Conservation (phyloP, 768 basidiomycete genomes). For the Russula earlei region DNA sequence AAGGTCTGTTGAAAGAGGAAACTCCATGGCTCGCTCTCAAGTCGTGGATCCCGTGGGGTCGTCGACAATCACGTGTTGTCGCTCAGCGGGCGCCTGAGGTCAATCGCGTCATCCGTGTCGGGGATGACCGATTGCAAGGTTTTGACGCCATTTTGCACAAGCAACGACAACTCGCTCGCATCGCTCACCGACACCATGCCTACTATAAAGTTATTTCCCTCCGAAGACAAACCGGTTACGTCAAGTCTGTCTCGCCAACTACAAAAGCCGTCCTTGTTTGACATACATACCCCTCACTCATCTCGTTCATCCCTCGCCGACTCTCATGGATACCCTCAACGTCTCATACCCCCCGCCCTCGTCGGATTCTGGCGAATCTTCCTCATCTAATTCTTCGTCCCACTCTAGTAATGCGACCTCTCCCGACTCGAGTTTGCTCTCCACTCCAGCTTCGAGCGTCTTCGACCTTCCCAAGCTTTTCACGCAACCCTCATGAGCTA, state of each 20-base stretch:
- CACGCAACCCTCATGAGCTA: conserved; percentile 44
- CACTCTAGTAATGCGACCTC: conserved; percentile 31
- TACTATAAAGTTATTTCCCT: neutral
- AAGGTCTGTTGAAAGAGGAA: too few relatives aligned
- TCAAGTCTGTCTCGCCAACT: conserved; percentile 17
- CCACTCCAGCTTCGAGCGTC: conserved; percentile 5
- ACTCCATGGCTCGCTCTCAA: too few relatives aligned
- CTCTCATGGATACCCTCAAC: neutral
- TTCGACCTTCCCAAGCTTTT: conserved; percentile 46
- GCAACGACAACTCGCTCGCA: conserved; percentile 48
- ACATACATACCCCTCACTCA: neutral
- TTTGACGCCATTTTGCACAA: conserved; percentile 18
- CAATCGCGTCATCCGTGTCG: conserved; percentile 10
- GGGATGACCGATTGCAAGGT: neutral
- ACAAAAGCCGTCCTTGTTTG: conserved; percentile 19
- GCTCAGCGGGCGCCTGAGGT: too few relatives aligned
- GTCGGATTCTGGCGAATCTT: neutral
- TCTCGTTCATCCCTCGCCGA: neutral
- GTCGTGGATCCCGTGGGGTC: too few relatives aligned
- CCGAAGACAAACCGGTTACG: neutral
- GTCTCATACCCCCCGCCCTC: neutral
- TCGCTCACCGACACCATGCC: neutral
- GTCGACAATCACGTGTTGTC: too few relatives aligned
- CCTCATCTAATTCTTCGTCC: conserved; percentile 29
- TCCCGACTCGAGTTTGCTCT: neutral